These are phyloP conservation scores for Cutaneotrichosporon cyanovorans DNA, from an alignment of 1,284 basidiomycete genomes.

Conservation along the genomic window DNA sequence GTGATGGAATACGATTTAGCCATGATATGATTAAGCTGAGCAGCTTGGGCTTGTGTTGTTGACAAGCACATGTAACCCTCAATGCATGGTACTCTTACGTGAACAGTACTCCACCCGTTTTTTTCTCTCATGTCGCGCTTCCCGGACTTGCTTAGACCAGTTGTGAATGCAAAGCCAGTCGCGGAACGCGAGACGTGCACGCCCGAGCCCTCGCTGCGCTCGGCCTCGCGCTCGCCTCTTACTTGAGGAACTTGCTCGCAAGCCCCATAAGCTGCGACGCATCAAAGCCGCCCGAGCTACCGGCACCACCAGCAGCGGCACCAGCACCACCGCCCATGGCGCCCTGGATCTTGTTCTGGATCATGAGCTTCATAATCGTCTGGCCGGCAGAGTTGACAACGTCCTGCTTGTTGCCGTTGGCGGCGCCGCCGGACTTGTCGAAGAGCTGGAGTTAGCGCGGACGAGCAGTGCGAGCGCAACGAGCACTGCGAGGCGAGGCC, in stretches of 20 bases:
- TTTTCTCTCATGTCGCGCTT: no score
- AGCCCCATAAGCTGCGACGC: constrained; percentile 52
- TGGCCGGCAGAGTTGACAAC: constrained; percentile 71
- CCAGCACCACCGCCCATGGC: constrained; percentile 54
- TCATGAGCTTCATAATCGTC: constrained; percentile 74
- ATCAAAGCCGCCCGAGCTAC: constrained; percentile 46
- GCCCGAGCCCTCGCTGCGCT: no score
- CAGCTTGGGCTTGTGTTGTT: no score
- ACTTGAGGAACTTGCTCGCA: constrained; percentile 18
- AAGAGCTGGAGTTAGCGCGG: constrained; percentile 52
- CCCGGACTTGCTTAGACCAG: no score
- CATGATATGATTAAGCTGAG: no score
- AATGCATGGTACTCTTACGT: no score
- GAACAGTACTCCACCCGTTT: no score
- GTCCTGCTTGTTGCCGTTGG: constrained; percentile 64
- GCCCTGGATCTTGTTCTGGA: constrained; percentile 44
- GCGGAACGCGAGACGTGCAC: no score
- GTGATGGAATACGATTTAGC: no score
- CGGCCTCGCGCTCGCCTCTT: not conserved
- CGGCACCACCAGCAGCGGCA: constrained; percentile 55
- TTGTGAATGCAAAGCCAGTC: no score
- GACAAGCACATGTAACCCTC: no score
- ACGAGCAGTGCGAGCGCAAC: not conserved
- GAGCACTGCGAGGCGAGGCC: not conserved
- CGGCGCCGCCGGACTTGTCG: constrained; percentile 59